A percentile compares a stretch with the other conserved stretches of the same genome.
These are phyloP conservation scores for Penicillium occitanis DNA, from an alignment of 2,329 filamentous ascomycete genomes.

Conservation along the genomic window DNA sequence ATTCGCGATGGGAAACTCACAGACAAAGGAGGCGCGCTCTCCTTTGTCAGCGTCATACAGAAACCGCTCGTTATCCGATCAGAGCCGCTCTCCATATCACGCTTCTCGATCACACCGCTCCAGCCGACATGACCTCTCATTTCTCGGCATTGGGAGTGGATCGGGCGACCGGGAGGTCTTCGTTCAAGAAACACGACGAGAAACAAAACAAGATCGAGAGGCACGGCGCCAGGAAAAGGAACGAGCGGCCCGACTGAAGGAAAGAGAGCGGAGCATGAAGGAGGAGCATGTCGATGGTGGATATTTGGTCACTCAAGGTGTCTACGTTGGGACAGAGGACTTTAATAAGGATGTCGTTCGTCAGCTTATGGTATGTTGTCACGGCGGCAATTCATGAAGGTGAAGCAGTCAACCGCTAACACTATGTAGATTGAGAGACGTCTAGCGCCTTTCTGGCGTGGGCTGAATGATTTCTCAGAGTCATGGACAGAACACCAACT, in stretches of 20 bases:
- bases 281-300: conserved; percentile 95
- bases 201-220: conserved; percentile 90
- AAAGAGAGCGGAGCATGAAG: conserved; percentile 83
- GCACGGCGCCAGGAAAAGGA: conserved; percentile 82
- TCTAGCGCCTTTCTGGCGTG: conserved; percentile 92
- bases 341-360: conserved; percentile 86
- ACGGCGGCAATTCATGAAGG: too few relatives aligned
- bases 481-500: conserved; percentile 94
- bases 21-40: conserved; percentile 48
- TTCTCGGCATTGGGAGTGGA: conserved; percentile 54
- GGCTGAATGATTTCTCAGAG: conserved; percentile 81
- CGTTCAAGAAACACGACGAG: conserved; percentile 63
- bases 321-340: conserved; percentile 89
- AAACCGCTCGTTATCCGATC: conserved; percentile 32
- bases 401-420: conserved; percentile 21
- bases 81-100: conserved; percentile 32
- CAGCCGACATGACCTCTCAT: conserved; percentile 60
- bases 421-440: conserved; percentile 81
- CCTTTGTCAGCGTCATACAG: conserved; percentile 30
- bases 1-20: conserved; percentile 46
- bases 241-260: conserved; percentile 69
- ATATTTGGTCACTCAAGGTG: conserved; percentile 88
- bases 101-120: conserved; percentile 51
- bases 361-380: conserved; percentile 73
- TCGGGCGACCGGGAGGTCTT: conserved; percentile 52